Conservation (phyloP, 305 asterid genomes). For the Fraxinus ornus region DNA sequence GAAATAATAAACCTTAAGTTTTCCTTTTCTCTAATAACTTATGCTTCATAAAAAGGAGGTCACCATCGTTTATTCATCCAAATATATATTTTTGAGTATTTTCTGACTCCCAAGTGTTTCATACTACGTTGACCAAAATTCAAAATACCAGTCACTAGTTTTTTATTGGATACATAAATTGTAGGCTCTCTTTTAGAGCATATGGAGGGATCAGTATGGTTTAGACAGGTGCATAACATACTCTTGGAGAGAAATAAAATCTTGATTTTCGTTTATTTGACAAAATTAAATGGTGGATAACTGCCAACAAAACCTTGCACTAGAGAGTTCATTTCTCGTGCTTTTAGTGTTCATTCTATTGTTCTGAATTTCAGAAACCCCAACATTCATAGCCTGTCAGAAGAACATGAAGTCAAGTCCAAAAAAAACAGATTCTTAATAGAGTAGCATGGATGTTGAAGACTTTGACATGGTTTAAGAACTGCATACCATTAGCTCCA, state of each 20-base stretch:
- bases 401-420: constrained; percentile 2
- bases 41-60: background rate
- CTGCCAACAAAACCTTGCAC: constrained; percentile 1
- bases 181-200: background rate
- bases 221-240: background rate
- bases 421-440: background rate
- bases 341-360: background rate
- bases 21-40: background rate
- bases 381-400: background rate
- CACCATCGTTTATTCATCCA: background rate
- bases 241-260: background rate
- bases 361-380: constrained; percentile 10
- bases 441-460: background rate
- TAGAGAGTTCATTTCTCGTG: constrained; percentile 1
- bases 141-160: background rate
- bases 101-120: background rate
- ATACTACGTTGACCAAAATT: background rate
- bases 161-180: background rate
- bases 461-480: constrained; percentile 1
- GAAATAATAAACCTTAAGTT: background rate
- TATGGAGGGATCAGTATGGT: background rate
- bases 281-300: background rate
- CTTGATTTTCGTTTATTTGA: background rate
- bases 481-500: constrained; percentile 1
- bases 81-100: background rate